Evolutionary conservation across 176 grass and related monocot species (phyloP).

Genomic region (Eleusine indica): DNA sequence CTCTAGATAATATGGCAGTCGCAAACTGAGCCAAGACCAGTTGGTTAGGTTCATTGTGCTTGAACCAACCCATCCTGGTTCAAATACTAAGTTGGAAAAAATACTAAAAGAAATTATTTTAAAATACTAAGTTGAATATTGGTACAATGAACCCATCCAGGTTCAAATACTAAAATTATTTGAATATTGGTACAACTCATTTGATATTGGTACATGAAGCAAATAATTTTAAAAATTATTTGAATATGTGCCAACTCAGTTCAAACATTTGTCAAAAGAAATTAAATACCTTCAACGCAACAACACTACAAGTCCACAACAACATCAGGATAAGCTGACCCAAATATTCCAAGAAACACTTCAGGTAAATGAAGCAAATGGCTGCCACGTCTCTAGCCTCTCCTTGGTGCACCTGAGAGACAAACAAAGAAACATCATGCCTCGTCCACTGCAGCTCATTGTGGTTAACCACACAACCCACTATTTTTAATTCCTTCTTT

Average conservation of each 20-base stretch:
- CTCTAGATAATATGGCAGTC: too few relatives aligned
- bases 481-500: neutral
- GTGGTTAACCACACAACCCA: conserved; percentile 3
- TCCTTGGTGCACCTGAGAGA: neutral
- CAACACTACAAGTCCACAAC: neutral
- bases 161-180: too few relatives aligned
- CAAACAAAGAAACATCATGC: neutral
- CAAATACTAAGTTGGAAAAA: too few relatives aligned
- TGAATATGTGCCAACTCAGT: neutral
- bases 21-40: too few relatives aligned
- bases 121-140: too few relatives aligned
- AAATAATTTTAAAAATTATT: too few relatives aligned
- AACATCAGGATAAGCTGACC: neutral
- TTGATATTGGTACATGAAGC: too few relatives aligned
- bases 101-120: too few relatives aligned
- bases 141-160: too few relatives aligned
- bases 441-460: conserved; percentile 13
- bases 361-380: neutral
- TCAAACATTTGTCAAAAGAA: neutral
- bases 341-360: conserved; percentile 17
- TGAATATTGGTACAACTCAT: too few relatives aligned
- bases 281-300: neutral
- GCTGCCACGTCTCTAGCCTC: neutral
- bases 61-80: too few relatives aligned
- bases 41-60: too few relatives aligned